Evolutionary conservation across 345 rosid species (phyloP).

Genomic region (Sonneratia caseolaris): DNA sequence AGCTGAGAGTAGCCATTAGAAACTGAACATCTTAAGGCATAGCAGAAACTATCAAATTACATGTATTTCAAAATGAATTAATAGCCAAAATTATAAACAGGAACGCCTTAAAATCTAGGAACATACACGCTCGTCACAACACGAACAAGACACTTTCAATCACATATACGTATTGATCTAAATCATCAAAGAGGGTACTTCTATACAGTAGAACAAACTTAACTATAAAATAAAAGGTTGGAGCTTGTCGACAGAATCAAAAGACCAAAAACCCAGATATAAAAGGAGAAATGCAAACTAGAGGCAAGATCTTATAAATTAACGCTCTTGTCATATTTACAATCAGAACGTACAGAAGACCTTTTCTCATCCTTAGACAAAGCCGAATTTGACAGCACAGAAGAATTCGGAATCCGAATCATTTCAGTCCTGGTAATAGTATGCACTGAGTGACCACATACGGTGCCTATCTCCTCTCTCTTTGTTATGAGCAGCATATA

Average conservation of each 20-base stretch:
- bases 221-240: not conserved
- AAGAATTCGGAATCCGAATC: constrained; percentile 56
- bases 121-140: not conserved
- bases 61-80: not conserved
- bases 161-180: not conserved
- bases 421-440: constrained; percentile 62
- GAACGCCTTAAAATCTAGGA: not conserved
- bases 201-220: not conserved
- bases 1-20: not conserved
- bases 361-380: constrained; percentile 92
- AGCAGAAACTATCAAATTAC: not conserved
- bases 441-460: constrained; percentile 71
- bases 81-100: not conserved
- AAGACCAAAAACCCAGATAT: not conserved
- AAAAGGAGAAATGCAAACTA: constrained; percentile 11
- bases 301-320: constrained; percentile 21
- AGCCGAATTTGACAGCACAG: constrained; percentile 71
- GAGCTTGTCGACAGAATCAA: not conserved
- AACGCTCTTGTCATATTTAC: constrained; percentile 70
- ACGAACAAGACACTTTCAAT: not conserved
- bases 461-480: constrained; percentile 76
- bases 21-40: not conserved
- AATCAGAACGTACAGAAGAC: constrained; percentile 85
- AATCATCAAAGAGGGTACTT: not conserved
- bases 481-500: constrained; percentile 87